A percentile compares a stretch with the other conserved stretches of the same genome.
phyloP scores from a whole-genome alignment of 768 basidiomycete species.

The Tylopilus subfusipes region DNA sequence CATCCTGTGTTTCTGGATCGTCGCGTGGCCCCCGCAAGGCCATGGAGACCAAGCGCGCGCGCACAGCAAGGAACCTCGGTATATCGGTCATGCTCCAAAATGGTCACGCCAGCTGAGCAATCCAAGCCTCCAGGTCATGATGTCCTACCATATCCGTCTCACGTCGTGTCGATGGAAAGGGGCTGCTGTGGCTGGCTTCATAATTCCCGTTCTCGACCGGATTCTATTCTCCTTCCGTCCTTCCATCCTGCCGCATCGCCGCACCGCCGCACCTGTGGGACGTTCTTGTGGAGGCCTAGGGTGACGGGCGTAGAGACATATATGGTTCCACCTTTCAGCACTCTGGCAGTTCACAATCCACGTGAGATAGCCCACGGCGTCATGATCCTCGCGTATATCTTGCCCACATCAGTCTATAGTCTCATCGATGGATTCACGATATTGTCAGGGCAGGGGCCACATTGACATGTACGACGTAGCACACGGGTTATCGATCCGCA shows the following conservation, averaged over 20 bases:
- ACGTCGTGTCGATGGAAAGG: slow-evolving; percentile 15
- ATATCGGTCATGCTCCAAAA: slow-evolving; percentile 3
- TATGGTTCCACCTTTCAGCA: not conserved
- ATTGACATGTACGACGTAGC: not conserved
- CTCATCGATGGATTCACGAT: slow-evolving; percentile 23
- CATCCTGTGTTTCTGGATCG: not conserved
- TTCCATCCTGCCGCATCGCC: slow-evolving; percentile 1
- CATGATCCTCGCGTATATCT: slow-evolving; percentile 12
- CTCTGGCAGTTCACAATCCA: not conserved
- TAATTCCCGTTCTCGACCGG: slow-evolving; percentile 14
- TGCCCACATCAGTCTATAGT: slow-evolving; percentile 9
- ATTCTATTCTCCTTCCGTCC: not conserved
- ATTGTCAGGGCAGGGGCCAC: not conserved
- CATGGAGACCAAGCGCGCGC: not conserved
- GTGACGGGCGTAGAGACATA: not conserved
- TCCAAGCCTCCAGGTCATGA: not conserved
- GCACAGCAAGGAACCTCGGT: slow-evolving; percentile 5
- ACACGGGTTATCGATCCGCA: slow-evolving; percentile 16
- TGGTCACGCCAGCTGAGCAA: not conserved
- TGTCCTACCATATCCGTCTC: slow-evolving; percentile 14
- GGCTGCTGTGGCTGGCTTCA: slow-evolving; percentile 19
- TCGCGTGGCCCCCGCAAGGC: slow-evolving; percentile 9
- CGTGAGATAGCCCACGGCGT: slow-evolving; percentile 7
- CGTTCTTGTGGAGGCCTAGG: slow-evolving; percentile 15
- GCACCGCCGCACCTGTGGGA: slow-evolving; percentile 7